Evolutionary conservation across 768 basidiomycete genomes (phyloP), one percentile per base, ranked within the genome.

Genomic region (Gymnopilus junonius): DNA sequence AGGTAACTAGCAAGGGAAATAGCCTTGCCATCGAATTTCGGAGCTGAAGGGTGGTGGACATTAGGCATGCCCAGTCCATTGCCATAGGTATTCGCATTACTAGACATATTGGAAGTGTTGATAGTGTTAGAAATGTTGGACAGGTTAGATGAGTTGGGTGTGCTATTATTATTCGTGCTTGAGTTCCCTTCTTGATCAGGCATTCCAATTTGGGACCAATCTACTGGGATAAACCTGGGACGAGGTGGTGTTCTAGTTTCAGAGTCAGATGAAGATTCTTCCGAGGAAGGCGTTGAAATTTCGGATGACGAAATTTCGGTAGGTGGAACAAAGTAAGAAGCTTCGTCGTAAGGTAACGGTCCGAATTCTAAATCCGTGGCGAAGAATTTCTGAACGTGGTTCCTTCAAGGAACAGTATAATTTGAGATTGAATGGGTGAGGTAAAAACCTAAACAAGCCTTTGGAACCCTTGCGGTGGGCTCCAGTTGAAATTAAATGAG

Each of bases 1-100:
- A 65, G 37, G 20, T 62, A 62, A 17, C 56, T 25, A 2, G 35
- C 6, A 0, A 65, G 31, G 8, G 55, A 54, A 27, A 42, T 27
- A 1, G 64, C 34, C 15, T 56, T 59, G 0, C 64, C 64, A 54
- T 65, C 64, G 37, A 65, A 65, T 27, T 65, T 65, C 15, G 64
- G 59, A 12, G 64, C 59, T 4, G 64, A 65, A 8, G 32, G 37
- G 25, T 65, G 64, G 15, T 58, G 56, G n/a, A 31, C 56, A 21
- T 29, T 42, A 2, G 56, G 61, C 61, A 62, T 62, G 8, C 43
- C 21, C 10, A 40, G 7, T 32, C 23, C 34, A 20, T 53, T 17
- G 32, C 6, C n/a, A 31, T n/a, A n/a, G 40, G 15, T 37, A 15
- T 7, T 27, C 39, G 34, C 12, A 31, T 46, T 42, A 29, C 1